A percentile compares a stretch with the other conserved stretches of the same genome.
These are phyloP conservation scores for Cyberlindnera nakhonratchasimensis DNA, from an alignment of 805 yeast species.

Conservation along the genomic window DNA sequence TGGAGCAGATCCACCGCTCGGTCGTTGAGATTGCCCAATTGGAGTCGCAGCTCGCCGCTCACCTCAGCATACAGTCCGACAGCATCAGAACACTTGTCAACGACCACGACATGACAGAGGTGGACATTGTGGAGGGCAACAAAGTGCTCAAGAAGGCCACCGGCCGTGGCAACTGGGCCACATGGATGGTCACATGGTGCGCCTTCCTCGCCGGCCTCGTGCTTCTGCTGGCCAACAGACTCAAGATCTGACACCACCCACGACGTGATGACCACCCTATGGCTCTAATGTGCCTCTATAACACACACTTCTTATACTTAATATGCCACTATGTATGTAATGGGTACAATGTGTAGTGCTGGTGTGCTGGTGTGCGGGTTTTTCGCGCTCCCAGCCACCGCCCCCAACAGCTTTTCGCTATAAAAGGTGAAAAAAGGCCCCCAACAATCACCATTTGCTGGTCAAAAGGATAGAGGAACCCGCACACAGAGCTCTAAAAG, in stretches of 20 bases:
- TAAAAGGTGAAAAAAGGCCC: no score
- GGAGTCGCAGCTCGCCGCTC: slow-evolving; percentile 71
- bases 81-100: slow-evolving; percentile 60
- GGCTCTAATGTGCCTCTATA: no score
- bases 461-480: no score
- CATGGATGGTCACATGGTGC: slow-evolving; percentile 51
- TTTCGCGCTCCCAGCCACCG: neutral
- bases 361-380: neutral
- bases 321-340: neutral
- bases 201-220: slow-evolving; percentile 56
- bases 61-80: slow-evolving; percentile 68
- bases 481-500: no score
- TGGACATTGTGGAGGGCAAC: slow-evolving; percentile 70
- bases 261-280: neutral
- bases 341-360: neutral
- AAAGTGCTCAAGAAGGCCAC: slow-evolving; percentile 66
- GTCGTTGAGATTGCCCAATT: slow-evolving; percentile 71
- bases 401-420: neutral
- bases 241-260: slow-evolving; percentile 6
- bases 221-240: slow-evolving; percentile 36
- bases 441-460: neutral
- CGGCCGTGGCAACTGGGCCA: slow-evolving; percentile 56
- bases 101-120: slow-evolving; percentile 62
- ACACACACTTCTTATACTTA: neutral
- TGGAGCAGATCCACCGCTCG: slow-evolving; percentile 55